Base-by-base conservation (phyloP, 768 basidiomycete species). In the Rhizopogon sp. region DNA sequence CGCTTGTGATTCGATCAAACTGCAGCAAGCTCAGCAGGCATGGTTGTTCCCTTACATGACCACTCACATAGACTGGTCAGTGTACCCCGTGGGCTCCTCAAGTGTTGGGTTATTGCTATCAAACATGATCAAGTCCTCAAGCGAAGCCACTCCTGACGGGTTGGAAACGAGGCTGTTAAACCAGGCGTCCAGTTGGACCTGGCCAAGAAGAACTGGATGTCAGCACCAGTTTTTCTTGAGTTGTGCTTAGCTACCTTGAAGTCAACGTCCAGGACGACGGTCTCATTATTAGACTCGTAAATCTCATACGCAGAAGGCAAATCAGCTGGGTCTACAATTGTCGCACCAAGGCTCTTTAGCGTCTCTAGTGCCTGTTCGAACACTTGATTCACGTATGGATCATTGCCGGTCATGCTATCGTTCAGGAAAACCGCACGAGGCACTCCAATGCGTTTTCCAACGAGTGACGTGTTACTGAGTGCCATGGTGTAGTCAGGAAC, bases 261-360 rank as follows among this genome's bases (percentile, higher is more conserved):
- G 58, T 87, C 84, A 0, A 73, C 69, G 10, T 72, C 60, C n/a
- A 82, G 58, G 2, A 85, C 84, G 14, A 81, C 65, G 0, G 72
- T 78, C 63, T 87, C 83, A 53, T 83, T 81, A 13, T 76, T 75
- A 0, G 79, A 78, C 3, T 60, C 56, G 17, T 74, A 60, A 10
- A 82, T 74, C 52, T 81, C 82, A 1, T 76, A 72, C 3, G 78
- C 79, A 28, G 79, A 79, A 0, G 84, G 82, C 25, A 87, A 64
- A 62, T 85, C 80, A 3, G 84, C 82, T 1, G 84, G 83, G 61
- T 88, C 85, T 3, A 87, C 73, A 13, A 87, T 70, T 1, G 77
- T 74, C 17, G 77, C 77, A 10, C 77, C 79, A 5, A 78, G 70
- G 1, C 52, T 50, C 22, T 66, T 61, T 33, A 79, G 64, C 1